Evolutionary conservation across 192 early-diverging fungal species (phyloP).

Genomic region (Umbelopsis vinacea): DNA sequence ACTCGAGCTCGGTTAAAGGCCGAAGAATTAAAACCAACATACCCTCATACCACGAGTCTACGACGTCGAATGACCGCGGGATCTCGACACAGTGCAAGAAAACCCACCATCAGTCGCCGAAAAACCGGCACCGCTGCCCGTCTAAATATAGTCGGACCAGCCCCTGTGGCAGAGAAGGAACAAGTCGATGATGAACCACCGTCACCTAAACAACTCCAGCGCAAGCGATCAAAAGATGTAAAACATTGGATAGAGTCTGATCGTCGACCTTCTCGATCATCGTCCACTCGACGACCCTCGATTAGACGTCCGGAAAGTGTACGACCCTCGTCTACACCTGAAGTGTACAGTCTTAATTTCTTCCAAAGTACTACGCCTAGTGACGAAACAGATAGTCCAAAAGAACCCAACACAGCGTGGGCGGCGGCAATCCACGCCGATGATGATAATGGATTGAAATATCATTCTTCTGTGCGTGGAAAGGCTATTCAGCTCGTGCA

Average conservation of each 20-base stretch:
- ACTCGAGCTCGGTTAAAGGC: slow-evolving; percentile 16
- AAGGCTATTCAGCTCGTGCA: slow-evolving; percentile 17
- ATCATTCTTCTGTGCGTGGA: slow-evolving; percentile 29
- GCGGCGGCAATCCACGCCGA: no score
- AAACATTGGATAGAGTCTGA: slow-evolving; percentile 29
- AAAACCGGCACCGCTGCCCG: slow-evolving; percentile 10
- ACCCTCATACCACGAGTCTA: background rate
- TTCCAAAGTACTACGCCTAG: slow-evolving; percentile 20
- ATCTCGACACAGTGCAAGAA: slow-evolving; percentile 8
- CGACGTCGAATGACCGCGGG: background rate
- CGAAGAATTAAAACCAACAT: background rate
- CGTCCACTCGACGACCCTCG: slow-evolving; percentile 14
- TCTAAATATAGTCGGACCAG: slow-evolving; percentile 22
- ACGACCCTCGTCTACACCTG: background rate
- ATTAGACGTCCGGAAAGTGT: background rate
- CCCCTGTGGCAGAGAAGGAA: slow-evolving; percentile 8
- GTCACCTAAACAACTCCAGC: background rate
- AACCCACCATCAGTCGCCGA: background rate
- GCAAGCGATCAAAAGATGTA: slow-evolving; percentile 32
- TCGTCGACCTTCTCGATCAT: background rate
- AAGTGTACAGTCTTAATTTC: slow-evolving; percentile 20
- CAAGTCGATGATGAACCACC: background rate
- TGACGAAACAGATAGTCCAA: slow-evolving; percentile 12
- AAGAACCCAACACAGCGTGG: background rate
- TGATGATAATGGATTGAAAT: background rate